Conservation (phyloP, 306 rosid genomes). For the Castanea crenata region DNA sequence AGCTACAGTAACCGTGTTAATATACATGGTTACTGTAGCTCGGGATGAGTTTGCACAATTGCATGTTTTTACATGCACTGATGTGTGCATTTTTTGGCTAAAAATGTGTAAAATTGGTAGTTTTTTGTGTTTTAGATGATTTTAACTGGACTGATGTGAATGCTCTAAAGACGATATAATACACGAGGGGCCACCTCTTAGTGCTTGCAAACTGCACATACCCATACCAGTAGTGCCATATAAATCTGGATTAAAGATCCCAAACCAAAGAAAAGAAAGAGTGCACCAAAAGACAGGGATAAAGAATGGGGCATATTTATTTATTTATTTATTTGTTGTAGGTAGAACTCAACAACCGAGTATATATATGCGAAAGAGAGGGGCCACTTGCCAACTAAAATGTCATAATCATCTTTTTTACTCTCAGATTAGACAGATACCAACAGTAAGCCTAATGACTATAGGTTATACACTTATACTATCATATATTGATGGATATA, state of each 20-base stretch:
- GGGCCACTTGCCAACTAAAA: slow-evolving; percentile 10
- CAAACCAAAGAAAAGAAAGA: not conserved
- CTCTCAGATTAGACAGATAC: not conserved
- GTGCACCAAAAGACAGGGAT: not conserved
- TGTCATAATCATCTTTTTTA: not conserved
- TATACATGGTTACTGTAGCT: too few relatives aligned
- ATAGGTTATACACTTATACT: not conserved
- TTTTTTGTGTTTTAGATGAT: too few relatives aligned
- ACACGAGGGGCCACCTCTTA: too few relatives aligned
- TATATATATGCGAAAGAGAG: not conserved
- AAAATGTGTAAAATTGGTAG: too few relatives aligned
- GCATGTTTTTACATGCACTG: too few relatives aligned
- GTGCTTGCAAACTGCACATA: not conserved
- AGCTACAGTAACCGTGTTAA: too few relatives aligned
- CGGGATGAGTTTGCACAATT: too few relatives aligned
- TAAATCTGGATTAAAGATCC: too few relatives aligned
- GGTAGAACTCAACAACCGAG: not conserved
- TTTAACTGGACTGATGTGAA: too few relatives aligned
- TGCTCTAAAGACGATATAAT: too few relatives aligned
- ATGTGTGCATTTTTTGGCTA: too few relatives aligned
- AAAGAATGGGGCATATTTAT: not conserved
- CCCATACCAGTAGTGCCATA: not conserved
- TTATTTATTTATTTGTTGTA: not conserved
- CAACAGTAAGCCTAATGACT: not conserved
- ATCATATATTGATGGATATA: not conserved